phyloP scores from a whole-genome alignment of 495 filamentous ascomycete genomes.

The Stereocaulon alpinum region DNA sequence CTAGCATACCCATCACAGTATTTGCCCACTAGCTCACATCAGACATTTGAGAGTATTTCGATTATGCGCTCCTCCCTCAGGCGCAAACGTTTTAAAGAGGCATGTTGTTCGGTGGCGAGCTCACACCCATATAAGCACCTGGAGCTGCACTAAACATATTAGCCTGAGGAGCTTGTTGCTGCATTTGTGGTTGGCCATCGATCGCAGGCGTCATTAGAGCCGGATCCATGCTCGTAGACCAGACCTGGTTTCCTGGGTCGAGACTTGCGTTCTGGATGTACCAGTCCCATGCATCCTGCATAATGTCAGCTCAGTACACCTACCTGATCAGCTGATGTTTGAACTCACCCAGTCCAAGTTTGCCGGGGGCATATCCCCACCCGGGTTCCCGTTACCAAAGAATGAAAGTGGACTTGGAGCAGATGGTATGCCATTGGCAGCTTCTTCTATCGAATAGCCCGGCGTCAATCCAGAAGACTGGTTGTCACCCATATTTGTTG shows the following conservation, averaged over 20 bases:
- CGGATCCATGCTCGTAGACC: slow-evolving; percentile 31
- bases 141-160: slow-evolving; percentile 11
- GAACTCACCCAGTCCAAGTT: slow-evolving; percentile 72
- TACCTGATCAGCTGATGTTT: not conserved
- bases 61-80: not conserved
- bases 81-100: slow-evolving; percentile 20
- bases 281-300: slow-evolving; percentile 46
- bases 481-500: slow-evolving; percentile 23
- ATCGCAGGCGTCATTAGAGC: slow-evolving; percentile 15
- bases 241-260: slow-evolving; percentile 37
- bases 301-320: slow-evolving; percentile 17
- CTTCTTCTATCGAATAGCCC: slow-evolving; percentile 22
- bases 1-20: no score
- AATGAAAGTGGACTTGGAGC: slow-evolving; percentile 34
- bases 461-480: slow-evolving; percentile 19
- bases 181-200: slow-evolving; percentile 16
- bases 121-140: slow-evolving; percentile 21
- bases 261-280: slow-evolving; percentile 43
- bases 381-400: slow-evolving; percentile 41
- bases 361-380: slow-evolving; percentile 51
- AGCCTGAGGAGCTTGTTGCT: slow-evolving; percentile 8
- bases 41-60: no score
- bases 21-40: not conserved
- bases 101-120: slow-evolving; percentile 16
- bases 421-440: slow-evolving; percentile 42